phyloP scores from a whole-genome alignment of 345 rosid genomes.

The Syzygium jambos region DNA sequence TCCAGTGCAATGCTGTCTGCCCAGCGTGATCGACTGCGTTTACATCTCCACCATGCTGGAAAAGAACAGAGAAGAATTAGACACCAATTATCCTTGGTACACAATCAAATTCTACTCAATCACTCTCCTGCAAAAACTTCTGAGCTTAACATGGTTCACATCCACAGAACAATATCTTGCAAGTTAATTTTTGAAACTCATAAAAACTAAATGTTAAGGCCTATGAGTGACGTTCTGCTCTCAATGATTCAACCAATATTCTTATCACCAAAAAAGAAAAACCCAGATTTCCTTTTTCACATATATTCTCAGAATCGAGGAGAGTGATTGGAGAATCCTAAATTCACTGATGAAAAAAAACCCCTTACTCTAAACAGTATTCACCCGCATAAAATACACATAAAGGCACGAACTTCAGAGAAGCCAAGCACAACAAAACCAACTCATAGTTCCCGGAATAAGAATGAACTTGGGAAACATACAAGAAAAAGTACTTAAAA shows the following conservation, averaged over 20 bases:
- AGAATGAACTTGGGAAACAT: background rate
- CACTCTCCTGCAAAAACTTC: background rate
- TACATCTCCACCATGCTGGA: slow-evolving; percentile 89
- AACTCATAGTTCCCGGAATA: background rate
- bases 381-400: background rate
- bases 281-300: background rate
- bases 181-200: background rate
- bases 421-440: background rate
- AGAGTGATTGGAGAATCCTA: background rate
- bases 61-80: background rate
- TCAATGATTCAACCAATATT: background rate
- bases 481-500: background rate
- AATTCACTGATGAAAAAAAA: background rate
- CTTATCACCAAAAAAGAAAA: background rate
- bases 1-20: slow-evolving; percentile 97
- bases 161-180: background rate
- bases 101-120: background rate
- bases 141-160: background rate
- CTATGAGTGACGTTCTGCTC: background rate
- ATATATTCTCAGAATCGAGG: background rate
- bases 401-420: background rate
- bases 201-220: background rate
- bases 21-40: slow-evolving; percentile 80
- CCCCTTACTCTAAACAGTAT: background rate
- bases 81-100: background rate